phyloP scores from a whole-genome alignment of 2,329 filamentous ascomycete genomes.

The Talaromyces pinophilus region DNA sequence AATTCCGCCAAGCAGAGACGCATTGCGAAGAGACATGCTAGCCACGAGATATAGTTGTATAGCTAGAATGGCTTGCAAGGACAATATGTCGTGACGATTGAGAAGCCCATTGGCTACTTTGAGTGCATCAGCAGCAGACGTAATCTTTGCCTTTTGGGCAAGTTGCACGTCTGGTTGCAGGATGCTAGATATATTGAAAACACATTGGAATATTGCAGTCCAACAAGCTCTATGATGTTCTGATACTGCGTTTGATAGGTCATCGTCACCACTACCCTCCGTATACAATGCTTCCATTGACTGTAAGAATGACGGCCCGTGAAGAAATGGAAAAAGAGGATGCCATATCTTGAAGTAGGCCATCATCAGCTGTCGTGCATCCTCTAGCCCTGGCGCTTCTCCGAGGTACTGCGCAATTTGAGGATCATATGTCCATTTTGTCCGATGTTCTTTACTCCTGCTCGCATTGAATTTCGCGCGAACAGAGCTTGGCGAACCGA shows the following conservation, averaged over 20 bases:
- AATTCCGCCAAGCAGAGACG: constrained; percentile 52
- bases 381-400: constrained; percentile 31
- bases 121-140: constrained; percentile 42
- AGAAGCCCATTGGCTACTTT: constrained; percentile 42
- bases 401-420: constrained; percentile 32
- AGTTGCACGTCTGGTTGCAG: constrained; percentile 38
- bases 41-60: constrained; percentile 53
- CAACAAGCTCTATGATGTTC: constrained; percentile 33
- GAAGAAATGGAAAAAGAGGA: constrained; percentile 55
- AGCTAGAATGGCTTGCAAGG: constrained; percentile 53
- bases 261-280: constrained; percentile 3
- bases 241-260: not conserved
- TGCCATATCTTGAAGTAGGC: constrained; percentile 56
- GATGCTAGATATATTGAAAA: constrained; percentile 52
- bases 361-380: constrained; percentile 49
- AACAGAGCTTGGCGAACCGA: constrained; percentile 32
- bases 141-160: constrained; percentile 39
- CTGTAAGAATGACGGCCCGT: constrained; percentile 52
- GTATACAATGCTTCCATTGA: constrained; percentile 49
- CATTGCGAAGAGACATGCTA: constrained; percentile 52
- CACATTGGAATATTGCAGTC: constrained; percentile 51
- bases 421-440: constrained; percentile 35
- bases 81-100: constrained; percentile 47
- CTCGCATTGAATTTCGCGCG: constrained; percentile 26
- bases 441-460: constrained; percentile 16